phyloP scores from a whole-genome alignment of 495 filamentous ascomycete species.

The Penicillium longicatenatum region DNA sequence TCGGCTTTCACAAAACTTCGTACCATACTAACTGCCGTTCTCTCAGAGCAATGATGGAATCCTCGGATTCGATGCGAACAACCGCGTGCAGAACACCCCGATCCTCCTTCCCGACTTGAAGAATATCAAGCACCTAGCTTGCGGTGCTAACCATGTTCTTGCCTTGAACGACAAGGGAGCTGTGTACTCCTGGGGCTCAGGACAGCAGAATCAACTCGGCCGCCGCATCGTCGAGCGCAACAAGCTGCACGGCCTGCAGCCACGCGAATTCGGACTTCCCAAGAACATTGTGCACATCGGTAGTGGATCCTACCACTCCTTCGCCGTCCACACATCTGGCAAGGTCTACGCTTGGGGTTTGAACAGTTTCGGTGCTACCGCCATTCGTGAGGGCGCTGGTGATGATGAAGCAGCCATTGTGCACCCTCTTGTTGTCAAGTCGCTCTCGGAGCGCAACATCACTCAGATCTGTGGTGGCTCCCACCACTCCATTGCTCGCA shows the following conservation, averaged over 20 bases:
- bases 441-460: constrained; percentile 52
- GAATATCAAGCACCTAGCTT: constrained; percentile 57
- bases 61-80: constrained; percentile 51
- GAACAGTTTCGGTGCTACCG: constrained; percentile 85
- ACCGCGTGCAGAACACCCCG: constrained; percentile 50
- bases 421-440: constrained; percentile 60
- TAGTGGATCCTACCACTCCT: constrained; percentile 59
- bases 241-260: constrained; percentile 59
- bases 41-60: constrained; percentile 58
- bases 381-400: constrained; percentile 68
- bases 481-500: constrained; percentile 60
- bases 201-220: constrained; percentile 66
- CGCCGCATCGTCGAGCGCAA: constrained; percentile 60
- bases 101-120: constrained; percentile 53
- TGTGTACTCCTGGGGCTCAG: constrained; percentile 64
- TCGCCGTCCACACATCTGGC: constrained; percentile 72
- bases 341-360: constrained; percentile 83
- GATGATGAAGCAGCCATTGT: constrained; percentile 60
- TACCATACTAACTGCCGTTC: constrained; percentile 21
- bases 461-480: constrained; percentile 54
- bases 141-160: constrained; percentile 64
- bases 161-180: constrained; percentile 57
- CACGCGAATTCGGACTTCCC: constrained; percentile 68
- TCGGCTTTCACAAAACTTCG: background rate
- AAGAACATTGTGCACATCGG: constrained; percentile 56